Evolutionary conservation across 2,329 filamentous ascomycete species (phyloP), one percentile per base, ranked within the genome.

Genomic region (Bertia moriformis): DNA sequence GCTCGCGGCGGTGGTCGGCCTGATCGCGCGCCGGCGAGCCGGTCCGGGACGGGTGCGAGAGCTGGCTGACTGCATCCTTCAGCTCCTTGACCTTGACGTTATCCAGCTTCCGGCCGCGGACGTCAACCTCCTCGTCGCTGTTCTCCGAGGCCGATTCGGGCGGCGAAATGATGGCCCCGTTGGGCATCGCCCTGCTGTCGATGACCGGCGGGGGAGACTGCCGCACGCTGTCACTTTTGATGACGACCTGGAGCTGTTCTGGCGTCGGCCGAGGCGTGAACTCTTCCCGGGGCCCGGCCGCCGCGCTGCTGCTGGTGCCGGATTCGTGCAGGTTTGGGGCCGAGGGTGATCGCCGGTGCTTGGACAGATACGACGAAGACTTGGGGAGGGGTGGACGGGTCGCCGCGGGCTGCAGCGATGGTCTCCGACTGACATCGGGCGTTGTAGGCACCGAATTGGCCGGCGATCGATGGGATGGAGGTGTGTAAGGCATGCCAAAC

Each of bases 91-190:
- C 54, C 17, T 35, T 12, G 45, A 65, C 70, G 42, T 68, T 65
- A 10, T 68, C 58, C 38, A 63, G 59, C n/a, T n/a, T n/a, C 68
- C 61, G n/a, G 62, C 66, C 3, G 7, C 15, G 32, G 17, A 14
- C 7, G 39, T 65, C 57, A 2, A 55, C 57, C 51, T 93, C 86
- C 48, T 93, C 86, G 54, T 94, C 88, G 57, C 88, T 87, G 18
- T 80, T 88, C 47, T 80, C 83, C 29, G 73, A 71, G 4, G 73
- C 71, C 22, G 88, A 94, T 51, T 95, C 89, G 7, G 89, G 89
- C 24, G 89, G 89, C 0, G 89, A 95, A 42, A 93, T 83, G 48
- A 94, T 75, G 45, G 85, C 87, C 44, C 85, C 86, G 44, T 76
- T 74, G 32, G 87, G 86, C 57, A 94, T 91, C 45, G 73, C 64